Conservation (phyloP, 2,329 filamentous ascomycete species). For the Alternaria sp. region DNA sequence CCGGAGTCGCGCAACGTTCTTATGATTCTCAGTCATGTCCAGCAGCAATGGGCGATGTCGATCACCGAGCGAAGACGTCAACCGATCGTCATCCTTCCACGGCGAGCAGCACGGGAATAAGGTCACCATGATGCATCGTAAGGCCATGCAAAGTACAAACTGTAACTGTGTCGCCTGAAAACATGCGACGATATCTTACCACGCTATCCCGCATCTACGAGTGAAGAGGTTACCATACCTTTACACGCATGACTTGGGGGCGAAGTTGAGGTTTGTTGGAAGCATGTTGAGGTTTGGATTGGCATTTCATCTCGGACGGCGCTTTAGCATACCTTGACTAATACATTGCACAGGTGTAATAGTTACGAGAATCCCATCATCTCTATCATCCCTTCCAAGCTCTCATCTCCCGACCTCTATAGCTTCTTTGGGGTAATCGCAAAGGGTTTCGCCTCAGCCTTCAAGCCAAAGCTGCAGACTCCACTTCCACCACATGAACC, state of each 20-base stretch:
- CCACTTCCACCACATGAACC: slow-evolving; percentile 30
- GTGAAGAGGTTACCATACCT: background rate
- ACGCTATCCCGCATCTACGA: background rate
- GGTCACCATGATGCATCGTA: background rate
- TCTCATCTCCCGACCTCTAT: background rate
- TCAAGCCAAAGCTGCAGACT: slow-evolving; percentile 20
- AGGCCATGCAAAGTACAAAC: background rate
- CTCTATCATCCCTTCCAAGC: background rate
- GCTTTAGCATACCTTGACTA: background rate
- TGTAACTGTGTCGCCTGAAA: background rate
- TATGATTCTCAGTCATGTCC: background rate
- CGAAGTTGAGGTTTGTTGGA: background rate
- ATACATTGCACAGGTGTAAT: background rate
- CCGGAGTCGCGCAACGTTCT: background rate
- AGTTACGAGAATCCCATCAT: background rate
- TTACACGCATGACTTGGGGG: background rate
- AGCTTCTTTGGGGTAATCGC: background rate
- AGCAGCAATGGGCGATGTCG: background rate
- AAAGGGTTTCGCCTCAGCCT: background rate
- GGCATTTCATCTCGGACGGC: background rate
- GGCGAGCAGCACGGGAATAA: background rate
- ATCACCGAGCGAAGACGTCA: slow-evolving; percentile 4
- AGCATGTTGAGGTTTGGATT: background rate
- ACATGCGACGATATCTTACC: background rate
- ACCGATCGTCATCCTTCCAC: slow-evolving; percentile 1